A percentile compares a stretch with the other conserved stretches of the same genome.
Conservation (phyloP, 83 land plant species). For the Thuja plicata region DNA sequence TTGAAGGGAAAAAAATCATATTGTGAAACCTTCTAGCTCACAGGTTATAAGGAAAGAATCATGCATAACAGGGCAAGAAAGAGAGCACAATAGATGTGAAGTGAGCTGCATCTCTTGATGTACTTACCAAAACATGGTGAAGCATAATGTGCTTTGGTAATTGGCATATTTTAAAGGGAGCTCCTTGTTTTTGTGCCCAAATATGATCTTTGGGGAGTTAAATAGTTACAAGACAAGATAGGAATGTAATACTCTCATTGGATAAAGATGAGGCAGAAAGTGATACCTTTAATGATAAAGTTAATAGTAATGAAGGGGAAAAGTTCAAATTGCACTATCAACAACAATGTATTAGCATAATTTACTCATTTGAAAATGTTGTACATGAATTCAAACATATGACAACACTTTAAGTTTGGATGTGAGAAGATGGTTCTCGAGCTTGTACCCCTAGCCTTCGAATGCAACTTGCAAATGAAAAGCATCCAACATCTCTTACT, state of each 20-base stretch:
- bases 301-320: neutral
- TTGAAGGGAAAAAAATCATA: too few species aligned
- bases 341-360: neutral
- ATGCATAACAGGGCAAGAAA: too few species aligned
- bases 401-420: neutral
- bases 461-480: constrained; percentile 7
- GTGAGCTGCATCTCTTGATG: too few species aligned
- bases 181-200: constrained; percentile 29
- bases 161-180: constrained; percentile 17
- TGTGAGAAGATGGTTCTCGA: constrained; percentile 14
- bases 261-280: neutral
- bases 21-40: too few species aligned
- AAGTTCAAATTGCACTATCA: neutral
- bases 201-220: constrained; percentile 29
- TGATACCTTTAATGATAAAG: neutral
- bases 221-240: constrained; percentile 12
- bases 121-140: too few species aligned
- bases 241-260: neutral
- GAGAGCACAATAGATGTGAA: too few species aligned
- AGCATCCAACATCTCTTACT: constrained; percentile 14
- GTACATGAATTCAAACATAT: neutral
- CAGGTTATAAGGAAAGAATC: too few species aligned
- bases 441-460: constrained; percentile 12
- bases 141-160: neutral
- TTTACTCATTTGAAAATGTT: neutral